Base-by-base conservation (phyloP, 1,284 basidiomycete species). In the Albatrellus sp. region DNA sequence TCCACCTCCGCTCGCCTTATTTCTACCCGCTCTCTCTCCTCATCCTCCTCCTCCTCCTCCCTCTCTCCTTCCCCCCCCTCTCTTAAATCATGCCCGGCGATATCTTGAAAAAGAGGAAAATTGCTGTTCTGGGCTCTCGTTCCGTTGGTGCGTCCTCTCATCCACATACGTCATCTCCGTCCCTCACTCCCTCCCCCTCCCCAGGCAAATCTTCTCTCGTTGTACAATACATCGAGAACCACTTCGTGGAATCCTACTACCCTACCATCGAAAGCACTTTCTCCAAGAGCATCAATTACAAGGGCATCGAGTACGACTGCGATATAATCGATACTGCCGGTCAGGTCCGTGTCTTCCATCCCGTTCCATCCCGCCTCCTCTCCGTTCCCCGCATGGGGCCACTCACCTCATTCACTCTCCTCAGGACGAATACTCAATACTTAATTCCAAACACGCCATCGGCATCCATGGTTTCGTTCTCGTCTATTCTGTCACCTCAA, bases 281-380 rank as follows among this genome's bases (percentile, higher is more conserved):
- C 60, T 73, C 80, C 52, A 97, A 96, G 72, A 75, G 71, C 40
- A 77, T 98, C 64, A 77, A 75, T 52, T 80, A 85, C 69, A 85
- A 87, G 49, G 90, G 90, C 45, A 70, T 77, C 37, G 84, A 92
- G 53, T 98, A 90, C 59, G 80, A 90, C 53, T 91, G 90, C 68
- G 92, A 98, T 68, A 97, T 99, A 68, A 90, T 98, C 59, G 96
- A 99, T 66, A 97, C 93, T 48, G 96, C 96, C 45, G 96, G 96
- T 40, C 92, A 98, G 77, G 83, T 77, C 40, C 44, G 56, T 52
- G 4, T 24, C 4, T 24, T 7, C 7, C 24, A 4, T 24, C 20
- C 37, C 37, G 32, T 46, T 28, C 35, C 5, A 38, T 24, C 24
- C 24, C 24, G 24, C 7, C 24, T 12, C 36, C 36, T 41, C n/a